These are phyloP conservation scores for Penicillium sp. DNA, from an alignment of 2,329 filamentous ascomycete species.

Conservation along the genomic window DNA sequence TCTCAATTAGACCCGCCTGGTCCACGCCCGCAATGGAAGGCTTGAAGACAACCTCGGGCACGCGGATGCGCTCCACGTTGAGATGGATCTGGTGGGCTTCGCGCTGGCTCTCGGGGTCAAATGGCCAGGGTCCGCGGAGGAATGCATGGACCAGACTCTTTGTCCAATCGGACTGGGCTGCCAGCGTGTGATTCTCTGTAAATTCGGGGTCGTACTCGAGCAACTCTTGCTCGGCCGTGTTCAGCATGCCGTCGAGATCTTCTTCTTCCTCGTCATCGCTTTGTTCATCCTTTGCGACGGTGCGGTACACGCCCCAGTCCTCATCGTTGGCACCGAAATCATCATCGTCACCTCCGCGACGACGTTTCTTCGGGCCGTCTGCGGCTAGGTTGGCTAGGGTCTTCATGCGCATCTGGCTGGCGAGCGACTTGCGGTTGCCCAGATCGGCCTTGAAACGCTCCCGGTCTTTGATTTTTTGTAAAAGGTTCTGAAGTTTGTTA, in stretches of 20 bases:
- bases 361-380: slow-evolving; percentile 80
- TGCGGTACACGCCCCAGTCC: slow-evolving; percentile 96
- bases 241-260: slow-evolving; percentile 73
- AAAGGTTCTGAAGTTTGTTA: slow-evolving; percentile 58
- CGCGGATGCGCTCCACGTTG: slow-evolving; percentile 93
- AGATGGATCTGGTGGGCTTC: slow-evolving; percentile 88
- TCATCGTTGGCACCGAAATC: slow-evolving; percentile 96
- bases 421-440: slow-evolving; percentile 93
- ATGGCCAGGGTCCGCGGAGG: slow-evolving; percentile 81
- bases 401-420: slow-evolving; percentile 97
- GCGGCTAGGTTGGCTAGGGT: slow-evolving; percentile 93
- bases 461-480: slow-evolving; percentile 86
- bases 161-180: slow-evolving; percentile 93
- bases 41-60: slow-evolving; percentile 91
- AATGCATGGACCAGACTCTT: slow-evolving; percentile 90
- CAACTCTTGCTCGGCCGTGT: slow-evolving; percentile 78
- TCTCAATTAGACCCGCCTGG: slow-evolving; percentile 91
- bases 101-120: slow-evolving; percentile 75
- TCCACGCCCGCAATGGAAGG: slow-evolving; percentile 89
- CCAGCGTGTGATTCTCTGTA: slow-evolving; percentile 87
- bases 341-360: slow-evolving; percentile 88
- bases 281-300: slow-evolving; percentile 76
- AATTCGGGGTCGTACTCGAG: slow-evolving; percentile 85
- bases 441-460: slow-evolving; percentile 92
- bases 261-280: slow-evolving; percentile 92